Conservation (phyloP, 2,329 filamentous ascomycete genomes). For the Exophiala spinifera region DNA sequence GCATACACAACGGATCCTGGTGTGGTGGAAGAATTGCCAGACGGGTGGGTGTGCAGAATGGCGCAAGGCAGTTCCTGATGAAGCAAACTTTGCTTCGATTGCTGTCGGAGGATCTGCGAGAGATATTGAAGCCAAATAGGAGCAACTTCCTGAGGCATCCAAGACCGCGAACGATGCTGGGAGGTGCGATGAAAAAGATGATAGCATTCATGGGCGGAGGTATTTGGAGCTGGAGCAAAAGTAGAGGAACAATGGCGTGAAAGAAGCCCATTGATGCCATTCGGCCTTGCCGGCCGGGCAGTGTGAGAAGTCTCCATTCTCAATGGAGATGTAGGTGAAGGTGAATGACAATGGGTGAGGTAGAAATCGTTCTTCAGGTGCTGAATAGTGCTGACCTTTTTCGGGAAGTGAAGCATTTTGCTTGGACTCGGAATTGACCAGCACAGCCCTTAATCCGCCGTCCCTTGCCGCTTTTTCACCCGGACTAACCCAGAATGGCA, state of each 20-base stretch:
- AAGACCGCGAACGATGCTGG: constrained; percentile 5
- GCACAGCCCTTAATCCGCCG: constrained; percentile 2
- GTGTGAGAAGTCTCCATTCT: constrained; percentile 5
- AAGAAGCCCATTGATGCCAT: constrained; percentile 7
- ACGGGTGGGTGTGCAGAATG: not conserved
- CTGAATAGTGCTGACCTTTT: constrained; percentile 13
- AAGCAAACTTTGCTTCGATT: not conserved
- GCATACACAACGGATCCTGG: not conserved
- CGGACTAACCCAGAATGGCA: not conserved
- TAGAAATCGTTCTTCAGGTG: constrained; percentile 3
- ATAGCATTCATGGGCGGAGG: constrained; percentile 16
- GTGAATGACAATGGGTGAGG: constrained; percentile 1
- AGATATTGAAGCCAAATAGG: constrained; percentile 16
- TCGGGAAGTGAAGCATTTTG: constrained; percentile 21
- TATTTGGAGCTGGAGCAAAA: constrained; percentile 7
- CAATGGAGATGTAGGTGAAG: constrained; percentile 2
- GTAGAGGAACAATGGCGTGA: constrained; percentile 8
- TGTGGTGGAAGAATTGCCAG: constrained; percentile 1
- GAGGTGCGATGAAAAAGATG: constrained; percentile 13
- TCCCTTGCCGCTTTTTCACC: constrained; percentile 5
- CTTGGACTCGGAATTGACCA: not conserved
- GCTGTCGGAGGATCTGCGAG: constrained; percentile 2
- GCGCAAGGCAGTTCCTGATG: not conserved
- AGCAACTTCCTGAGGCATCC: constrained; percentile 3
- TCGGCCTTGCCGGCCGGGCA: constrained; percentile 3